phyloP scores from a whole-genome alignment of 108 stramenopile species.

The Pseudonitzschia pungens region DNA sequence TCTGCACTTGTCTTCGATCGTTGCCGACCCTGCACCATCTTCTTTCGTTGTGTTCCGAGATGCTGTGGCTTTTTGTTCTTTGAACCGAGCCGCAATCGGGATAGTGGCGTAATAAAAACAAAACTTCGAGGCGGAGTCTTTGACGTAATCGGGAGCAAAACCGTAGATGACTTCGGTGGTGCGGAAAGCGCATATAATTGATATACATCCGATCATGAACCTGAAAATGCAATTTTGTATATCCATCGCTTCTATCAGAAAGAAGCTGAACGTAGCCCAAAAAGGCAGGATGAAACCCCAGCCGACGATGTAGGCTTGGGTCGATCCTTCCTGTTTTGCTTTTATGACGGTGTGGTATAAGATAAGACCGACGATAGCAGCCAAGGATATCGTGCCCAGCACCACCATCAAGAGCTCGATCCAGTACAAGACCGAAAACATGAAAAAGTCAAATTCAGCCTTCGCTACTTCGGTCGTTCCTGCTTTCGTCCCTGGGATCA shows the following conservation, averaged over 20 bases:
- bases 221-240: slow-evolving; percentile 32
- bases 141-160: slow-evolving; percentile 25
- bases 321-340: slow-evolving; percentile 9
- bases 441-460: slow-evolving; percentile 3
- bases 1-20: background rate
- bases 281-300: slow-evolving; percentile 29
- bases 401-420: slow-evolving; percentile 15
- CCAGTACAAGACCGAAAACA: slow-evolving; percentile 19
- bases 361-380: slow-evolving; percentile 11
- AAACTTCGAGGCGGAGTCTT: slow-evolving; percentile 22
- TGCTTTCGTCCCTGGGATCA: background rate
- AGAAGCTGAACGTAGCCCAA: slow-evolving; percentile 6
- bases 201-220: slow-evolving; percentile 42
- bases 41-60: background rate
- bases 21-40: background rate
- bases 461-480: background rate
- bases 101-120: slow-evolving; percentile 33
- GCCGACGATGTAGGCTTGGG: background rate
- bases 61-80: background rate
- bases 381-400: background rate
- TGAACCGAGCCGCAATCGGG: slow-evolving; percentile 20
- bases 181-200: slow-evolving; percentile 39
- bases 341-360: slow-evolving; percentile 20
- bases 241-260: background rate
- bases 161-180: slow-evolving; percentile 39